Evolutionary conservation across 495 filamentous ascomycete species (phyloP), one percentile per base, ranked within the genome.

Genomic region (Hypoxylon crocopeplum): DNA sequence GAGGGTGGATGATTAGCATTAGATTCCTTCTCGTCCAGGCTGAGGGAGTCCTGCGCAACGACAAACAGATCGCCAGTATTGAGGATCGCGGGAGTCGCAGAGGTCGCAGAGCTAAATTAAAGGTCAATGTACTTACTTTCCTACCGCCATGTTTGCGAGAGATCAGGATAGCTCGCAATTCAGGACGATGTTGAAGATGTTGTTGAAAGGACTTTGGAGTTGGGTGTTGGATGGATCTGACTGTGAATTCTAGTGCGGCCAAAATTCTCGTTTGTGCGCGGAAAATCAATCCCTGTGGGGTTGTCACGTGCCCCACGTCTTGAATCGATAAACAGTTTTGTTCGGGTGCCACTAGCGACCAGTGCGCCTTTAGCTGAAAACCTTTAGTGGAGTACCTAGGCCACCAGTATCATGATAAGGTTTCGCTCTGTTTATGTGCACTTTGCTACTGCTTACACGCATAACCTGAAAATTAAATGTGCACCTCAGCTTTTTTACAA

Each of bases 91-190:
- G 24, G 36, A 38, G 53, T 34, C 33, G 37, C 30, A 41, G 57
- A 36, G 7, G 61, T 56, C 25, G 60, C 46, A 36, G 57, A 53
- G 49, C 17, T 56, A n/a, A 33, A 59, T 50, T 6, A n/a, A 25
- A 45, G 48, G 20, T 7, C 45, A 49, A 67, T 56, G 38, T 60
- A 83, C 88, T 82, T 80, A 92, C 89, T 93, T 93, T 84, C 89
- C 89, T 83, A 93, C 89, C 86, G 89, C 89, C 89, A 93, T 92
- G 77, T 79, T 89, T 88, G 84, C 82, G 82, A 86, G 74, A 56
- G 48, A 54, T 75, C 33, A 62, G 44, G 20, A 20, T 61, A 51
- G 60, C 64, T 69, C 66, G 63, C 69, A 68, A 67, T 42, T 67
- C 50, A 56, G 57, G 69, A 67, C 67, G 69, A 54, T 49, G 50